A percentile compares a stretch with the other conserved stretches of the same genome.
These are phyloP conservation scores for Begonia masoniana DNA, from an alignment of 306 rosid genomes.

Conservation along the genomic window DNA sequence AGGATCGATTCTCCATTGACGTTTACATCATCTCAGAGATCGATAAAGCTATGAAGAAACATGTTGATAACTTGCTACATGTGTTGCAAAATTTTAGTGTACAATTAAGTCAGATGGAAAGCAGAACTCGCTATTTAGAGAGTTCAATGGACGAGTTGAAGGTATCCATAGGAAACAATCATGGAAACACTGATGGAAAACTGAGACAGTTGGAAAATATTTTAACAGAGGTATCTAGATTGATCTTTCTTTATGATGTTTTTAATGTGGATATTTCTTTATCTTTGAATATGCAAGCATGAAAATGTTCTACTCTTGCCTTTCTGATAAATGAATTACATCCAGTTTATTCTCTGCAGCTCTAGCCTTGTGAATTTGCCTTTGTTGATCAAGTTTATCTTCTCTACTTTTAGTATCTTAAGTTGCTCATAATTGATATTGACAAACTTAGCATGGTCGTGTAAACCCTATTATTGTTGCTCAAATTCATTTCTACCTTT, in stretches of 20 bases:
- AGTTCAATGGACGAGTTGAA: conserved; percentile 69
- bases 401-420: too few relatives aligned
- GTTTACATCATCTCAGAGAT: conserved; percentile 48
- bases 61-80: conserved; percentile 14
- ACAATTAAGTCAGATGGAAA: conserved; percentile 67
- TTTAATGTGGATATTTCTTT: neutral
- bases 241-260: conserved; percentile 3
- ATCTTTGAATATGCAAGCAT: too few relatives aligned
- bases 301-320: too few relatives aligned
- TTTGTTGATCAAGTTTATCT: too few relatives aligned
- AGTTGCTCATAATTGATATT: too few relatives aligned
- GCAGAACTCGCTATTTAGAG: conserved; percentile 61
- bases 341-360: too few relatives aligned
- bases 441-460: too few relatives aligned
- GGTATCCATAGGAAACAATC: conserved; percentile 59
- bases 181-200: conserved; percentile 67
- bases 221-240: conserved; percentile 52
- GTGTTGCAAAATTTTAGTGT: conserved; percentile 74
- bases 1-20: conserved; percentile 30
- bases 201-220: conserved; percentile 73
- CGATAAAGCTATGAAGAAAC: conserved; percentile 19
- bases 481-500: too few relatives aligned
- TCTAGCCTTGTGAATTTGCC: too few relatives aligned
- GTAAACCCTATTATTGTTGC: too few relatives aligned
- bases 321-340: too few relatives aligned